Evolutionary conservation across 768 basidiomycete genomes (phyloP).

Genomic region (Coprinellus micaceus): DNA sequence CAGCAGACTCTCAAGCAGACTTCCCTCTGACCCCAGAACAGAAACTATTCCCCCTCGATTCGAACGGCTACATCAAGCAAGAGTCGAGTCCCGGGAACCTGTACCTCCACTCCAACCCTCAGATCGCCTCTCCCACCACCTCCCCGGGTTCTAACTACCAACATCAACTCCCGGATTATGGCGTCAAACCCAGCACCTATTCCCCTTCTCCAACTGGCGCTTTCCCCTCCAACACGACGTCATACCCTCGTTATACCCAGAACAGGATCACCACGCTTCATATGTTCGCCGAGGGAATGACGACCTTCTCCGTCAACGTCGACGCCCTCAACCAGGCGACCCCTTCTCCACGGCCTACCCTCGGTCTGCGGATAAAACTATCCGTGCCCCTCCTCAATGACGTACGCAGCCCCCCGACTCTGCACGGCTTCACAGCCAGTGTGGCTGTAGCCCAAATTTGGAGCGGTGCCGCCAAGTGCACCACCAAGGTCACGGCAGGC

Average conservation of each 20-base stretch:
- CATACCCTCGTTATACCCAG: conserved; percentile 18
- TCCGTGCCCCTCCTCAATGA: conserved; percentile 54
- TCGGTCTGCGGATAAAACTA: conserved; percentile 55
- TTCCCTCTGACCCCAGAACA: conserved; percentile 45
- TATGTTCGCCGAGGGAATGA: conserved; percentile 67
- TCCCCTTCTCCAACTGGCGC: conserved; percentile 12
- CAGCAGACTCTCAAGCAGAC: conserved; percentile 40
- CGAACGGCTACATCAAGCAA: conserved; percentile 5
- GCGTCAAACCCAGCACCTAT: conserved; percentile 4
- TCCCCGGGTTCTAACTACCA: conserved; percentile 28
- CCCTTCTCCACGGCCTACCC: conserved; percentile 35
- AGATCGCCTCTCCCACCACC: conserved; percentile 26
- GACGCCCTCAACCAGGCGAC: conserved; percentile 46
- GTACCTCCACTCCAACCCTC: conserved; percentile 8
- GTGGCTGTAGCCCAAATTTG: conserved; percentile 54
- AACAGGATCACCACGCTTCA: conserved; percentile 41
- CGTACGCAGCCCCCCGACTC: conserved; percentile 46
- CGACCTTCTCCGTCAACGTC: conserved; percentile 55
- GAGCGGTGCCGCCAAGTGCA: conserved; percentile 53
- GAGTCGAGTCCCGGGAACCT: conserved; percentile 7
- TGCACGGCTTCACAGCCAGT: conserved; percentile 62
- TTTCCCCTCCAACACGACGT: conserved; percentile 19
- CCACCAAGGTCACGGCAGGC: conserved; percentile 56
- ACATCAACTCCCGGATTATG: conserved; percentile 23
- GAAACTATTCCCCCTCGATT: conserved; percentile 27